These are phyloP conservation scores for Stenocarpella maydis DNA, from an alignment of 2,329 filamentous ascomycete genomes.

Conservation along the genomic window DNA sequence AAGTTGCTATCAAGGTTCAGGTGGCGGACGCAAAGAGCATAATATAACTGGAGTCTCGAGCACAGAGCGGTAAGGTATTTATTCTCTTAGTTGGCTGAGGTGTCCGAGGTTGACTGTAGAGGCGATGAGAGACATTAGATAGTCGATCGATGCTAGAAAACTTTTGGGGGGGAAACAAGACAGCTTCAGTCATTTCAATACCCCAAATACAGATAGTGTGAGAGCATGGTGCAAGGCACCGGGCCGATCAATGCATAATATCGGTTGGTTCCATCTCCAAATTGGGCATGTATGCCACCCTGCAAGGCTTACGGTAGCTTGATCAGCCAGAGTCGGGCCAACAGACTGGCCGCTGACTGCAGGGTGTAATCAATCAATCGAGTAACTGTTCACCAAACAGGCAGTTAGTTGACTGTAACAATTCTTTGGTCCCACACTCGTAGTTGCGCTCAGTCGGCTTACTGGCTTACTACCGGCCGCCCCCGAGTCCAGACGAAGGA, in stretches of 20 bases:
- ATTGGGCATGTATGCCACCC: background rate
- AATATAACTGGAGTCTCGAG: constrained; percentile 25
- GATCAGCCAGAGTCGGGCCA: background rate
- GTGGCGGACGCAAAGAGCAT: constrained; percentile 21
- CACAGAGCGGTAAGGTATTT: constrained; percentile 27
- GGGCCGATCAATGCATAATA: too few relatives aligned
- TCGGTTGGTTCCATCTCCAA: background rate
- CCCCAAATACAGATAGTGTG: background rate
- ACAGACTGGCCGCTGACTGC: background rate
- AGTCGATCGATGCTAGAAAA: constrained; percentile 23
- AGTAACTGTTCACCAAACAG: background rate
- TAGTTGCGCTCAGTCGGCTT: background rate
- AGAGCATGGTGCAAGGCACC: background rate
- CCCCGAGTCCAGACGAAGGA: background rate
- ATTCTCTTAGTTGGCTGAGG: constrained; percentile 17
- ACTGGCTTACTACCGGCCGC: background rate
- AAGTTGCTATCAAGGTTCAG: background rate
- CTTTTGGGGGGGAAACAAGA: constrained; percentile 1
- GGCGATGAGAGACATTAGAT: constrained; percentile 20
- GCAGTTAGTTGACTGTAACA: too few relatives aligned
- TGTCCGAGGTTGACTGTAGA: constrained; percentile 22
- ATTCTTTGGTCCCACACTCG: background rate
- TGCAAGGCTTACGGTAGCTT: background rate
- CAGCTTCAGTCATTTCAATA: background rate
- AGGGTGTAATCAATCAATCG: background rate